These are phyloP conservation scores for Cystobasidium slooffiae DNA, from an alignment of 1,284 basidiomycete genomes.

Conservation along the genomic window DNA sequence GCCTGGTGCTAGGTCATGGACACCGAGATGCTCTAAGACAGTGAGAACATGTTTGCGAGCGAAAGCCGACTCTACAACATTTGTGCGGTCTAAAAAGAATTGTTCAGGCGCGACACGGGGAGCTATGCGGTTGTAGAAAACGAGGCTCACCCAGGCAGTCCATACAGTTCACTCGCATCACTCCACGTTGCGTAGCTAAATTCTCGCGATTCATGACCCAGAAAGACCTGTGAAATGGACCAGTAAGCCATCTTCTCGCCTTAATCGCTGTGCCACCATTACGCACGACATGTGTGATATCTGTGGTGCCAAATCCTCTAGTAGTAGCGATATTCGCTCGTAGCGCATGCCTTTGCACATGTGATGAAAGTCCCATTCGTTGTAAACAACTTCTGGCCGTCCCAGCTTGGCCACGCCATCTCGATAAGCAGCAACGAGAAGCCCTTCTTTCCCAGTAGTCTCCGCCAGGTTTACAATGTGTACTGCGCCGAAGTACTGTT, in stretches of 20 bases:
- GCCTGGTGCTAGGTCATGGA: background rate
- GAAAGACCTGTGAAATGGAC: slow-evolving; percentile 66
- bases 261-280: slow-evolving; percentile 62
- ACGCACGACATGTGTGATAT: slow-evolving; percentile 67
- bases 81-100: slow-evolving; percentile 72
- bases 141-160: slow-evolving; percentile 66
- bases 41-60: slow-evolving; percentile 57
- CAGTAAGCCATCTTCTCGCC: background rate
- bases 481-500: slow-evolving; percentile 72
- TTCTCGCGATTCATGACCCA: slow-evolving; percentile 77
- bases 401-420: slow-evolving; percentile 68
- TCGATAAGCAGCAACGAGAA: slow-evolving; percentile 76
- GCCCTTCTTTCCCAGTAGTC: slow-evolving; percentile 81
- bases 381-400: slow-evolving; percentile 57
- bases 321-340: slow-evolving; percentile 84
- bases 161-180: slow-evolving; percentile 82
- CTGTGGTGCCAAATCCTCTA: slow-evolving; percentile 69
- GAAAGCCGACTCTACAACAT: slow-evolving; percentile 89
- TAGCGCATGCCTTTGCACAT: slow-evolving; percentile 91
- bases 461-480: slow-evolving; percentile 90
- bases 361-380: slow-evolving; percentile 80
- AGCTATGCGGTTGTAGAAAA: slow-evolving; percentile 11
- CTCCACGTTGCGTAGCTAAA: slow-evolving; percentile 79
- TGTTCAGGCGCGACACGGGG: background rate
- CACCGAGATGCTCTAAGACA: slow-evolving; percentile 28